These are phyloP conservation scores for Westerdykella ornata DNA, from an alignment of 2,329 filamentous ascomycete species.

Conservation along the genomic window DNA sequence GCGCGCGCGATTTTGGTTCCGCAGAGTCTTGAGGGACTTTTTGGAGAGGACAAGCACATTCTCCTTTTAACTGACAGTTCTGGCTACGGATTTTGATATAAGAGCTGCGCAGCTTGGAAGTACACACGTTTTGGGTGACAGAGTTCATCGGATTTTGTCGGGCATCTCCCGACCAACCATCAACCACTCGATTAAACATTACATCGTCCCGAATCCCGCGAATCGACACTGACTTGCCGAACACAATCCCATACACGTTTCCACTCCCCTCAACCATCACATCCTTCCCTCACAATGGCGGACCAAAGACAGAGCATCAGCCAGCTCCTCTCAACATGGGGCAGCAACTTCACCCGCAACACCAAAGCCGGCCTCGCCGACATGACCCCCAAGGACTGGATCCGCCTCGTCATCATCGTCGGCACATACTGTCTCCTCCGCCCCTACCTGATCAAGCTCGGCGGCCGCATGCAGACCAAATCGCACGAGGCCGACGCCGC, in stretches of 20 bases:
- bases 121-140: too few relatives aligned
- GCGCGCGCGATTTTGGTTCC: not conserved
- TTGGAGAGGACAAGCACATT: too few relatives aligned
- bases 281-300: not conserved
- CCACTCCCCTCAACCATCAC: not conserved
- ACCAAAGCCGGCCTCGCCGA: conserved; percentile 39
- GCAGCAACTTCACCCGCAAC: conserved; percentile 38
- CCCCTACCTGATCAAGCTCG: conserved; percentile 65
- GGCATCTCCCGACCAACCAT: too few relatives aligned
- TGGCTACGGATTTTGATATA: too few relatives aligned
- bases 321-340: conserved; percentile 26
- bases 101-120: too few relatives aligned
- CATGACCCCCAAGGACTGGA: conserved; percentile 43
- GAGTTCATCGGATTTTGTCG: too few relatives aligned
- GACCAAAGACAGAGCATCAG: conserved; percentile 6
- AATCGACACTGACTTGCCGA: not conserved
- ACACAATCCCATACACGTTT: not conserved
- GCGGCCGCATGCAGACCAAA: conserved; percentile 56
- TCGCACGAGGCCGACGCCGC: conserved; percentile 51
- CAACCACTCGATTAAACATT: not conserved
- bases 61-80: too few relatives aligned
- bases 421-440: conserved; percentile 65
- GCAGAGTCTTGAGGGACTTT: too few relatives aligned
- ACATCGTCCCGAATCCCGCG: not conserved
- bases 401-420: conserved; percentile 65